Conservation (phyloP, 2,329 filamentous ascomycete genomes). For the Pezicula rhizophila region DNA sequence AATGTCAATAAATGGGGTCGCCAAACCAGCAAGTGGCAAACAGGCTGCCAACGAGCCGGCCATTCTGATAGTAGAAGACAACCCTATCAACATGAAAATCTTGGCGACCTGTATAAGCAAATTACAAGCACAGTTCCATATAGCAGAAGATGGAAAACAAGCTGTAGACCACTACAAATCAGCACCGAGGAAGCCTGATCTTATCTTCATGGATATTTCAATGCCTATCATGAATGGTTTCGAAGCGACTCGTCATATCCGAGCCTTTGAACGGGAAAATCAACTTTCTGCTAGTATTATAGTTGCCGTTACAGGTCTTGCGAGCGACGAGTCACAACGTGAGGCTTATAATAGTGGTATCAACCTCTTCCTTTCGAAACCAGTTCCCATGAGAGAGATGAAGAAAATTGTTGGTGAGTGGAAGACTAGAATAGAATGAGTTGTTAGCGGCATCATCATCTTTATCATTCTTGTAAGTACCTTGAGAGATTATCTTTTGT, state of each 20-base stretch:
- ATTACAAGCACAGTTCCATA: conserved; percentile 20
- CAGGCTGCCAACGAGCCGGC: conserved; percentile 1
- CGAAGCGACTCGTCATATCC: conserved; percentile 39
- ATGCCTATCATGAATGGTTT: conserved; percentile 50
- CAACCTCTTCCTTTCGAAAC: neutral
- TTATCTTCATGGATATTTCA: conserved; percentile 38
- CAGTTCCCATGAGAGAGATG: neutral
- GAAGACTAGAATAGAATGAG: neutral
- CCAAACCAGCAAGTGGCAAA: conserved; percentile 4
- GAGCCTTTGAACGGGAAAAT: conserved; percentile 37
- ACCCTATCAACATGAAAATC: conserved; percentile 30
- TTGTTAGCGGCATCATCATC: no score
- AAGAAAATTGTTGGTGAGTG: neutral
- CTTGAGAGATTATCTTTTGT: no score
- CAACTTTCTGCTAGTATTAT: conserved; percentile 35
- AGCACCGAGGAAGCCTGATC: conserved; percentile 11
- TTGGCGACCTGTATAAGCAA: conserved; percentile 19
- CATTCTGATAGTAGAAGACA: conserved; percentile 34
- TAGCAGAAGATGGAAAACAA: conserved; percentile 38
- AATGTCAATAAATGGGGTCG: neutral
- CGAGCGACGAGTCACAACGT: neutral
- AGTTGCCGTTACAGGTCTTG: conserved; percentile 39
- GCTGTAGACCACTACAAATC: conserved; percentile 32
- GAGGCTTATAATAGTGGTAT: neutral
- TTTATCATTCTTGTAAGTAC: no score